Conservation (phyloP, 2,329 filamentous ascomycete species). For the Aspergillus hiratsukae region DNA sequence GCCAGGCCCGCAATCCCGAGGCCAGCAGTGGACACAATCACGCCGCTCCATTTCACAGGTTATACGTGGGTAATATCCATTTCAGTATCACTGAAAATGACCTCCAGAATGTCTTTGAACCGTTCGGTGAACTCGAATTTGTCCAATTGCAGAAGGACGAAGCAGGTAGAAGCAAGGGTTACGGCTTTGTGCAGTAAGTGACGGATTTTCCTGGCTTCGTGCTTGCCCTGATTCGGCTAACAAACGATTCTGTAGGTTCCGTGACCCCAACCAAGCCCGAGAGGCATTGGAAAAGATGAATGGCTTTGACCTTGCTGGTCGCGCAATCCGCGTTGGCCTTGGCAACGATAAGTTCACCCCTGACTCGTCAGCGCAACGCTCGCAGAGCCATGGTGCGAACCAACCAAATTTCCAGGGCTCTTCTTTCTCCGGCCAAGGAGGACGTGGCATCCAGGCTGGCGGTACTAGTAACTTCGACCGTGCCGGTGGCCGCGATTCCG, state of each 20-base stretch:
- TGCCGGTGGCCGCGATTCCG: constrained; percentile 79
- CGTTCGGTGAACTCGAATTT: constrained; percentile 96
- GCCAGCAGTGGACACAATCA: constrained; percentile 64
- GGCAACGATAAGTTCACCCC: constrained; percentile 99
- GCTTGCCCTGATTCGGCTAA: constrained; percentile 30
- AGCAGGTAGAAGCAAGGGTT: constrained; percentile 81
- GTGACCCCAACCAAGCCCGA: constrained; percentile 83
- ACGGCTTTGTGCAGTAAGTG: constrained; percentile 96
- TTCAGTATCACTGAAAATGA: constrained; percentile 98
- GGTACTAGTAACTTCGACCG: constrained; percentile 77
- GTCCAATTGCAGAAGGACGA: constrained; percentile 98
- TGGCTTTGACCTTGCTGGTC: constrained; percentile 94
- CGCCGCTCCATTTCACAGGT: constrained; percentile 89
- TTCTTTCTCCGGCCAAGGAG: constrained; percentile 83
- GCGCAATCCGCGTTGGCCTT: constrained; percentile 95
- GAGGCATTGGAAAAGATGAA: constrained; percentile 99
- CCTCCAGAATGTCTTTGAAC: constrained; percentile 92
- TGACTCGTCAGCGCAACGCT: constrained; percentile 91
- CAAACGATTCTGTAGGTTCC: constrained; percentile 58
- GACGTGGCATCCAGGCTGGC: constrained; percentile 76
- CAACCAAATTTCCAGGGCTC: constrained; percentile 77
- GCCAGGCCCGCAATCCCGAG: constrained; percentile 82
- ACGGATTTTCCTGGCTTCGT: background rate
- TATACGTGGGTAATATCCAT: constrained; percentile 99
- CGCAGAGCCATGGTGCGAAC: constrained; percentile 68